Percentiles rank a stretch among this genome's conserved stretches.
These are phyloP conservation scores for Alnus rubra DNA, from an alignment of 306 rosid genomes.

Conservation along the genomic window DNA sequence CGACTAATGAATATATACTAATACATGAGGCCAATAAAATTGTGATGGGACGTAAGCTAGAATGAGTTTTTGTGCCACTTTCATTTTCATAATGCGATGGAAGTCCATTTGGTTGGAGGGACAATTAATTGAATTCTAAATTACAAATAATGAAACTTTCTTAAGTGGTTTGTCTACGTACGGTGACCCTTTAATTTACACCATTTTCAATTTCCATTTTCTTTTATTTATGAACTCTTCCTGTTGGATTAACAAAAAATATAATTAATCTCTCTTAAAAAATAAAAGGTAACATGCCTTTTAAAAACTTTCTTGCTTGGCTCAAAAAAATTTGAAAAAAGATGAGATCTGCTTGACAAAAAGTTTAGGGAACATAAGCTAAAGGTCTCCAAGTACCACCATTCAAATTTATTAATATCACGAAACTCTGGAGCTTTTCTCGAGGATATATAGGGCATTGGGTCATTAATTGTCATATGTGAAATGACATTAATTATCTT, in stretches of 20 bases:
- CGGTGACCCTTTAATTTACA: not conserved
- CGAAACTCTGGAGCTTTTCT: too few relatives aligned
- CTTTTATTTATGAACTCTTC: not conserved
- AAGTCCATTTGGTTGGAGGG: not conserved
- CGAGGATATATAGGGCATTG: too few relatives aligned
- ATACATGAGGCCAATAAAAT: too few relatives aligned
- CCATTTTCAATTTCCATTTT: not conserved
- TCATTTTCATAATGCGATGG: not conserved
- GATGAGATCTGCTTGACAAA: not conserved
- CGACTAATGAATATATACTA: too few relatives aligned
- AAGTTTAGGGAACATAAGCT: not conserved
- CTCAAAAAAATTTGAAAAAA: not conserved
- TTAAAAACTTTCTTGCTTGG: not conserved
- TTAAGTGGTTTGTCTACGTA: too few relatives aligned
- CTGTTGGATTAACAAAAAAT: not conserved
- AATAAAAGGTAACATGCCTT: not conserved
- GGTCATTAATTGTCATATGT: too few relatives aligned
- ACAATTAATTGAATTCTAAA: not conserved
- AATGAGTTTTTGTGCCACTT: too few relatives aligned
- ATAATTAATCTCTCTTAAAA: not conserved
- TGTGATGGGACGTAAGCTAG: too few relatives aligned
- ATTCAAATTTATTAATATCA: not conserved
- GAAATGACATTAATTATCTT: too few relatives aligned
- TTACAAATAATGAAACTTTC: not conserved
- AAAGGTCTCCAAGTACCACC: not conserved